Evolutionary conservation across 495 filamentous ascomycete genomes (phyloP).

Genomic region (Aspergillus affinis): DNA sequence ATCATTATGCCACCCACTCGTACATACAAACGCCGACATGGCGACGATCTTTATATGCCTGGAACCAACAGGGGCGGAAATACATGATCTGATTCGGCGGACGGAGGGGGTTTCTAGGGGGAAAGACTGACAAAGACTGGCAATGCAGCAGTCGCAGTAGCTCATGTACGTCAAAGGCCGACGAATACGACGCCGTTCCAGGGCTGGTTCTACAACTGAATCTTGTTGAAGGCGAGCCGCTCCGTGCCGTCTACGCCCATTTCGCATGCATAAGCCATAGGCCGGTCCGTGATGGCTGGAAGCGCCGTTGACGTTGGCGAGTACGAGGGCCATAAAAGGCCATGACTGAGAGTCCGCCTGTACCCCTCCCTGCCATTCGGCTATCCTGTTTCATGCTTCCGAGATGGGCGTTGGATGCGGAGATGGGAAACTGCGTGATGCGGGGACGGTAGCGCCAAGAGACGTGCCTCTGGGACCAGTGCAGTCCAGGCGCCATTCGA

Average conservation of each 20-base stretch:
- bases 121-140: background rate
- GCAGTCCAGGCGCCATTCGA: background rate
- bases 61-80: background rate
- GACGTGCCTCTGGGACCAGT: background rate
- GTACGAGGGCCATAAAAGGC: background rate
- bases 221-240: background rate
- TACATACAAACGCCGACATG: background rate
- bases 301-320: background rate
- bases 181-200: background rate
- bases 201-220: background rate
- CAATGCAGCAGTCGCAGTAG: background rate
- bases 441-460: slow-evolving; percentile 4
- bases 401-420: background rate
- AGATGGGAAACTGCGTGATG: background rate
- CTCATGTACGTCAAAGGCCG: background rate
- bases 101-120: too few species aligned
- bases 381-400: background rate
- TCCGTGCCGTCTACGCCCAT: background rate
- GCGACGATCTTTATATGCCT: background rate
- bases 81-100: background rate
- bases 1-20: background rate
- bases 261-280: slow-evolving; percentile 9
- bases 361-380: background rate
- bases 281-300: slow-evolving; percentile 2
- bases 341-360: too few species aligned